Evolutionary conservation across 805 yeast species (phyloP), one percentile per base, ranked within the genome.

Genomic region (Isabelozyma heimii): DNA sequence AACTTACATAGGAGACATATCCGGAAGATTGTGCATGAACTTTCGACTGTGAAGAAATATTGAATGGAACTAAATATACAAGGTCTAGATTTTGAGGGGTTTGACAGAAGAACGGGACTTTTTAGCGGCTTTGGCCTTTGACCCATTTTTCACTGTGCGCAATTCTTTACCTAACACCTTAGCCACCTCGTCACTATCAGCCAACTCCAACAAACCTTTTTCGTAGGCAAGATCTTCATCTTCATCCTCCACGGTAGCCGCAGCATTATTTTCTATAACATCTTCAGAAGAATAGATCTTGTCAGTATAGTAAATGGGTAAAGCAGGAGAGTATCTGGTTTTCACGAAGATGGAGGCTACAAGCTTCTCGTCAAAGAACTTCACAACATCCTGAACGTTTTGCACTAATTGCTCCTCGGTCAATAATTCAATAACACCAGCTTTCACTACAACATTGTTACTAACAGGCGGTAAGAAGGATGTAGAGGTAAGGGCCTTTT

Each of bases 231-330:
- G 72, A 20, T 57, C 62, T 12, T 58, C 61, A 16, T 54, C 56
- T 14, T 47, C 45, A 14, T 52, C 45, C 40, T 55, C 53, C 3
- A 48, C 54, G 15, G 55, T 51, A n/a, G 61, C 54, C 26, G 59
- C 63, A 14, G 51, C 60, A 5, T 45, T 53, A 20, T 60, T 56
- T 15, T 65, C 73, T 10, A 66, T 69, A 39, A 80, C 68, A 58
- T 84, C 89, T 39, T 69, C 71, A 20, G 80, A 84, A 37, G 63
- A 58, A 61, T 67, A 78, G 45, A 85, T 62, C 54, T 75, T 76
- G 28, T 86, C 85, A 42, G 86, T 75, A 61, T 84, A 81, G 69
- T 75, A 94, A 51, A 94, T 74, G 42, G 99, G 98, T 58, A 94
- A 73, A 8, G 91, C 81, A 16, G 97, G 97, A 16, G 97, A 89